Conservation (phyloP, 352 stramenopile genomes). For the Phytophthora cryptogea region DNA sequence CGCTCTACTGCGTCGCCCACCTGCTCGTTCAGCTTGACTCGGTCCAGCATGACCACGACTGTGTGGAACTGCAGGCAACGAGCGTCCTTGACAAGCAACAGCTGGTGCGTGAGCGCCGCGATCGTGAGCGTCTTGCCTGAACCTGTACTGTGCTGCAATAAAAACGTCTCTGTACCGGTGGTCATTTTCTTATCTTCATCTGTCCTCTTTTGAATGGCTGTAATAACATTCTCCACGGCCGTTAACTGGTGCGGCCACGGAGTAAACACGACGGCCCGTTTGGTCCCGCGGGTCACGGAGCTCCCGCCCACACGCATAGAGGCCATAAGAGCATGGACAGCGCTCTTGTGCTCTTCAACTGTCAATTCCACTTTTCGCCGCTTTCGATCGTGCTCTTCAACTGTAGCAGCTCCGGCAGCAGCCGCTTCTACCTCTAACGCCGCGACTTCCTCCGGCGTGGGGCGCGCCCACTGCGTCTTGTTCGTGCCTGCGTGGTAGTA, state of each 20-base stretch:
- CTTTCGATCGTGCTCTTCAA: constrained; percentile 8
- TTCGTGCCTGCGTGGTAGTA: constrained; percentile 62
- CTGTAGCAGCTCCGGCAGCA: not conserved
- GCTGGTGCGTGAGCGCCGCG: constrained; percentile 66
- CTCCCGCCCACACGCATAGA: constrained; percentile 66
- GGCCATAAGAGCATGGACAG: constrained; percentile 30
- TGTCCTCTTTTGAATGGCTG: constrained; percentile 38
- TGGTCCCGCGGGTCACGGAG: constrained; percentile 33
- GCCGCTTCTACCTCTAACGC: not conserved
- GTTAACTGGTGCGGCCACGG: constrained; percentile 72
- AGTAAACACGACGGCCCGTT: constrained; percentile 38
- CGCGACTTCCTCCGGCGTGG: constrained; percentile 25
- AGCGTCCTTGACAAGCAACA: constrained; percentile 61
- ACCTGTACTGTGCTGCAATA: constrained; percentile 85
- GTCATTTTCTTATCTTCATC: constrained; percentile 12
- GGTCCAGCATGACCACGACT: constrained; percentile 75
- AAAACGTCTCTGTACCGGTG: constrained; percentile 43
- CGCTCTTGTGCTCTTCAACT: constrained; percentile 17
- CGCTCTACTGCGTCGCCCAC: constrained; percentile 72
- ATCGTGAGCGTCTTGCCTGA: constrained; percentile 85
- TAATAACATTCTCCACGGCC: constrained; percentile 59
- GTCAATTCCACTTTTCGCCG: constrained; percentile 21
- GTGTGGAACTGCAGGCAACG: constrained; percentile 64
- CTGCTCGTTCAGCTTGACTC: constrained; percentile 86
- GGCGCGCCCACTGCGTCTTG: constrained; percentile 64